Evolutionary conservation across 768 basidiomycete species (phyloP).

Genomic region (Tricholoma matsutake): DNA sequence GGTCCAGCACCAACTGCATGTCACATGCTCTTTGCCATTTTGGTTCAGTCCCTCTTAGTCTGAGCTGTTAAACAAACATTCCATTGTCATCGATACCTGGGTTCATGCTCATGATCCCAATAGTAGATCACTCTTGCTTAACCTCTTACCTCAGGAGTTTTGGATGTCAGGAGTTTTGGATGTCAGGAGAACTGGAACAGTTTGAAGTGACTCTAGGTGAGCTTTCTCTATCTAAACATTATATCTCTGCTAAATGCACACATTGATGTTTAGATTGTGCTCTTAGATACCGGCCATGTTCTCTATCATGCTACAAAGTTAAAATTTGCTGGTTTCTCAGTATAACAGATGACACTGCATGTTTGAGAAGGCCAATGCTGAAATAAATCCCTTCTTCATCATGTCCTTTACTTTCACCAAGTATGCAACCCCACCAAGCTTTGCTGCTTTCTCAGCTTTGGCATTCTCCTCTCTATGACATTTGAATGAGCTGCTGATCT

Average conservation of each 20-base stretch:
- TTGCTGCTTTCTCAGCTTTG: conserved; percentile 3
- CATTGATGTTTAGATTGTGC: conserved; percentile 2
- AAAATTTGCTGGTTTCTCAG: background rate
- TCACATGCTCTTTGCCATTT: background rate
- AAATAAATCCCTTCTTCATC: background rate
- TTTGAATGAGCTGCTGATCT: conserved; percentile 4
- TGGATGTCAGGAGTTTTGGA: background rate
- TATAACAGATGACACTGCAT: background rate
- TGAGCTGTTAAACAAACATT: background rate
- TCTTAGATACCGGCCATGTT: conserved; percentile 4
- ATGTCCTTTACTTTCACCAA: background rate
- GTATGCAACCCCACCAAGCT: background rate
- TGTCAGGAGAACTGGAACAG: background rate
- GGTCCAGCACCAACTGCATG: background rate
- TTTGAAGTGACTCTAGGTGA: conserved; percentile 2
- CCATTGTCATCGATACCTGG: no score
- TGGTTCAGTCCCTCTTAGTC: no score
- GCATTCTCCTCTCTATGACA: background rate
- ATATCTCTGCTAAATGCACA: background rate
- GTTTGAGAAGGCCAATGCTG: background rate
- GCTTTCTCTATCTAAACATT: background rate
- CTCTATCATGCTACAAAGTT: conserved; percentile 1
- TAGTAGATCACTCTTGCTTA: no score
- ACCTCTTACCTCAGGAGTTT: no score
- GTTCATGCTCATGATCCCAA: no score